phyloP scores from a whole-genome alignment of 2,329 filamentous ascomycete genomes.

The Beauveria pseudobassiana region DNA sequence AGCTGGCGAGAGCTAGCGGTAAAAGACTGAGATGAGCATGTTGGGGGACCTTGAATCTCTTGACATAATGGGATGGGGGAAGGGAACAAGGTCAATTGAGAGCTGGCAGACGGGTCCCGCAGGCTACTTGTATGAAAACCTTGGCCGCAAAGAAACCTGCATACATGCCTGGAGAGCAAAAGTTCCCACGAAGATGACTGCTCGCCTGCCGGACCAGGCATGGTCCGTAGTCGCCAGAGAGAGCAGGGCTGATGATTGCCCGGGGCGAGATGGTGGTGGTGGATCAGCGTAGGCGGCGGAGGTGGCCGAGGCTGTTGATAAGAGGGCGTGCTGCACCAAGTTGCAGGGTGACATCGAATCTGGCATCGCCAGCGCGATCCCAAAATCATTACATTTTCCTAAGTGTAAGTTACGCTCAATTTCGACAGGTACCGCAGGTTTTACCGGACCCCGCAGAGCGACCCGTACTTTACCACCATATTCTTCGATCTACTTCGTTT shows the following conservation, averaged over 20 bases:
- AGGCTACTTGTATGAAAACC: not conserved
- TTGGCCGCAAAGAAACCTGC: not conserved
- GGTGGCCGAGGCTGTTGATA: slow-evolving; percentile 1
- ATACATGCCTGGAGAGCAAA: not conserved
- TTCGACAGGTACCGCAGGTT: too few relatives aligned
- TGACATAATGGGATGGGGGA: not conserved
- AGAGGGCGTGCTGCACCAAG: not conserved
- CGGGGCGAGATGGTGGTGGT: not conserved
- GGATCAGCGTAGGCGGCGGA: not conserved
- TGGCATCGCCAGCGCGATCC: too few relatives aligned
- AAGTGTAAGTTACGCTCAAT: too few relatives aligned
- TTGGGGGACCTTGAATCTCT: not conserved
- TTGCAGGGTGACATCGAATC: not conserved
- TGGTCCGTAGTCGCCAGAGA: not conserved
- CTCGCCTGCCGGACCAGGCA: not conserved
- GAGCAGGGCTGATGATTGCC: not conserved
- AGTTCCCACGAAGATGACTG: not conserved
- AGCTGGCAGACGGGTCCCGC: not conserved
- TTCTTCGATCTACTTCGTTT: too few relatives aligned
- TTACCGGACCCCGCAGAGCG: too few relatives aligned
- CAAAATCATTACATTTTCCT: too few relatives aligned
- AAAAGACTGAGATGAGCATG: slow-evolving; percentile 2
- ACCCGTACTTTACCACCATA: too few relatives aligned
- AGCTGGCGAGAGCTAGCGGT: not conserved
- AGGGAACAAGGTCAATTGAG: not conserved